Base-by-base conservation (phyloP, 1,284 basidiomycete species). In the Inonotus obliquus region DNA sequence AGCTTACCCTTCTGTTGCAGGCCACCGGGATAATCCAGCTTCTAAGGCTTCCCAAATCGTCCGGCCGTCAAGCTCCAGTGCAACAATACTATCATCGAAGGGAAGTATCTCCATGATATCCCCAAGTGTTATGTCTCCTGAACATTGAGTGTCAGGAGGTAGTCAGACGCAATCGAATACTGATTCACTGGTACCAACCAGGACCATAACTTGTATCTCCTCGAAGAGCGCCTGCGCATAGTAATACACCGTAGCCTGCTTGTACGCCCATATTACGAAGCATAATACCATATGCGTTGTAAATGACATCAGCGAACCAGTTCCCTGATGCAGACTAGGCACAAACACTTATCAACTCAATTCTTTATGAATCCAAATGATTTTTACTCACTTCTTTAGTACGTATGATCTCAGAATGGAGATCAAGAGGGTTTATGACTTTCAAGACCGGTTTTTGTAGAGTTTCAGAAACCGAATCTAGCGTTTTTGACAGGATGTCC, bases 31-130 rank as follows among this genome's bases (percentile, higher is more conserved):
- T 9, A 97, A 76, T 1, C 85, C 85, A 29, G 81, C 80, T 71
- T 97, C 94, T n/a, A 96, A 69, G 0, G 89, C 86, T 59, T 86
- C 86, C 92, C 92, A 95, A 41, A 96, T 82, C 0, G 86, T 80
- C 67, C 83, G 79, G 0, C 94, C 94, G 66, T 92, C 90, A 13
- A 96, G 73, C 74, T 93, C 90, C 29, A 94, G 70, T 6, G 94
- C 92, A 1, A 97, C 84, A 11, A 89, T 77, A 0, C 94, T 86
- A 69, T 97, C 94, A 63, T 93, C 90, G 65, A 95, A 97, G 0
- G 94, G 94, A 55, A 96, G 73, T 37, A 96, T 94, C 70, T 95
- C 94, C 48, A 93, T 67, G 55, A 94, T 84, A 68, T 96, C 89
- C 0, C 92, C 92, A 0, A 97, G 77, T 0, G 89, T 92, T 60